Percentiles rank a stretch among this genome's conserved stretches.
phyloP scores from a whole-genome alignment of 768 basidiomycete genomes.

The Favolaschia claudopus region DNA sequence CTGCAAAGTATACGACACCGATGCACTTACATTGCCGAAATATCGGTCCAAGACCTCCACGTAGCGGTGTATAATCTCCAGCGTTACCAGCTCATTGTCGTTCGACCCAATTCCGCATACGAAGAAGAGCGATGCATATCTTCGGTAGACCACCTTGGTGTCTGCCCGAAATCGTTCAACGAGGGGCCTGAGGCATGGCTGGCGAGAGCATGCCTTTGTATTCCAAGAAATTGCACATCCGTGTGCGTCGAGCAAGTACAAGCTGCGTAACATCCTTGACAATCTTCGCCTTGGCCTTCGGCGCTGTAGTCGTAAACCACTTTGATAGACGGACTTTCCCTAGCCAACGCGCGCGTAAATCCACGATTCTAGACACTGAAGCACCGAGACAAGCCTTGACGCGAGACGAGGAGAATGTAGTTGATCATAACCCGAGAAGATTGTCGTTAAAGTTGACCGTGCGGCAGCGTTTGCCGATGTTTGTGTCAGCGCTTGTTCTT shows the following conservation, averaged over 20 bases:
- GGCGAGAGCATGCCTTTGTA: conserved; percentile 73
- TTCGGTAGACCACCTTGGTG: conserved; percentile 79
- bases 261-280: conserved; percentile 90
- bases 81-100: conserved; percentile 84
- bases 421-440: conserved; percentile 58
- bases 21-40: conserved; percentile 67
- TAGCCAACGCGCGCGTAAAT: conserved; percentile 33
- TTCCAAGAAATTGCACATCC: conserved; percentile 89
- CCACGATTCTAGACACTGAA: background rate
- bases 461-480: background rate
- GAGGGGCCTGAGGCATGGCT: conserved; percentile 33
- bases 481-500: no score
- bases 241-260: conserved; percentile 79
- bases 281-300: conserved; percentile 80
- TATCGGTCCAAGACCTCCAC: conserved; percentile 82
- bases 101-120: conserved; percentile 73
- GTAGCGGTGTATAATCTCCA: conserved; percentile 86
- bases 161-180: conserved; percentile 8
- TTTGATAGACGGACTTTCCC: conserved; percentile 87
- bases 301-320: conserved; percentile 83
- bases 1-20: background rate
- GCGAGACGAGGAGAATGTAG: conserved; percentile 84
- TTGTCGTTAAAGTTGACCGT: background rate
- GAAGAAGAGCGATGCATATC: conserved; percentile 88
- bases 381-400: conserved; percentile 59